A percentile compares a stretch with the other conserved stretches of the same genome.
Evolutionary conservation across 2,329 filamentous ascomycete species (phyloP).

Genomic region (Boeremia lycopersici): DNA sequence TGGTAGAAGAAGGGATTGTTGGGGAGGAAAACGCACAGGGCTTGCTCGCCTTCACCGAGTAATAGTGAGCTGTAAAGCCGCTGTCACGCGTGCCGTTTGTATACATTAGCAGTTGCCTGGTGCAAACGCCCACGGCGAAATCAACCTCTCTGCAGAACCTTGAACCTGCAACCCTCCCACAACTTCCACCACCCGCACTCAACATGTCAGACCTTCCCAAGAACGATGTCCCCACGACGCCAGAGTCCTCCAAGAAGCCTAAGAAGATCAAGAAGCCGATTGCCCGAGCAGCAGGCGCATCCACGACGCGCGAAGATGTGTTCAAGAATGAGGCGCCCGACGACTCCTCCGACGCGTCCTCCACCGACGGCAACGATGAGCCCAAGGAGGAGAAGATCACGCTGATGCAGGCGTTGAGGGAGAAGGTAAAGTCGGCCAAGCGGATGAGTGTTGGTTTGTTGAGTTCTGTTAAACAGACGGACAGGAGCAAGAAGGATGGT

Average conservation of each 20-base stretch:
- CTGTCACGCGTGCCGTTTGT: not conserved
- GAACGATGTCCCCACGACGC: not conserved
- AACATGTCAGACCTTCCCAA: not conserved
- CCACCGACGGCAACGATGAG: not conserved
- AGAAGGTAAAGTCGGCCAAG: not conserved
- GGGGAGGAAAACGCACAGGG: constrained; percentile 34
- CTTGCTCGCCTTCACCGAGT: constrained; percentile 18
- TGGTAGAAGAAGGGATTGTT: constrained; percentile 60
- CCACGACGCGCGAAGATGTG: not conserved
- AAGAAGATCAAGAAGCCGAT: not conserved
- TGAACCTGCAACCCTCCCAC: not conserved
- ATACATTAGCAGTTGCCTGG: not conserved
- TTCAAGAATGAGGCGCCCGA: not conserved
- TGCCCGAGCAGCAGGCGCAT: constrained; percentile 1
- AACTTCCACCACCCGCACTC: not conserved
- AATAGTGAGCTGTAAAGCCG: not conserved
- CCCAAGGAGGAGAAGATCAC: not conserved
- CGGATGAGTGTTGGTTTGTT: not conserved
- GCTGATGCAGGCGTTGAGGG: not conserved
- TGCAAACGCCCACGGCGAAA: not conserved
- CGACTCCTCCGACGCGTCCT: not conserved
- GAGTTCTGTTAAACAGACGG: not conserved
- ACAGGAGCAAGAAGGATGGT: not conserved
- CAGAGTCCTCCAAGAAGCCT: not conserved
- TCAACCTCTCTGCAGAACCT: not conserved